Base-by-base conservation (phyloP, 257 asterid species). In the Ocimum tenuiflorum region DNA sequence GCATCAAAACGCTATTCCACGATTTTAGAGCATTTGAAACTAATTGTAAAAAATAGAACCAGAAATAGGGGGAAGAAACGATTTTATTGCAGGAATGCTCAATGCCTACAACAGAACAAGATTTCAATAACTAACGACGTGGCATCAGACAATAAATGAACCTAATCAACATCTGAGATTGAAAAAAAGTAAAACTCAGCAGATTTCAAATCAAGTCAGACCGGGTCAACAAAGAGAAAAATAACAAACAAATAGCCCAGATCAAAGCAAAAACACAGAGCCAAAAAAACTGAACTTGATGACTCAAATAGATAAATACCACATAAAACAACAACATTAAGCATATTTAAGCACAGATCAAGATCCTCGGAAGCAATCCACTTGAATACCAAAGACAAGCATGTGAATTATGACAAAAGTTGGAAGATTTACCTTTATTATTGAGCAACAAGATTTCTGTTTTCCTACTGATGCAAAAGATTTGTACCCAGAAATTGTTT, bases 331-430 rank as follows among this genome's bases (percentile, higher is more conserved):
- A 39, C 9, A 54, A 67, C 53, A 41, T 15, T 41, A 63, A 52
- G 29, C 42, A 63, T 23, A 61, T 12, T n/a, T 38, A 36, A 23
- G 45, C 13, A 48, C 80, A 71, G 81, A 78, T 81, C 83, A 73
- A 68, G 78, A 81, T 73, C 64, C 66, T 56, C n/a, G 0, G 23
- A 22, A 56, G 50, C 2, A 11, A 29, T 64, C 22, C 66, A 52
- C 55, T 38, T 42, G 47, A 41, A 42, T 13, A 27, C n/a, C 48
- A 57, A 15, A 33, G 20, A 70, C 46, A 48, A 48, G 41, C 11
- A 23, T 9, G 31, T 2, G 0, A 31, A 31, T 3, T 5, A 47
- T 15, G 51, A 49, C 41, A 69, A 77, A 59, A 53, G 71, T 57
- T n/a, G 22, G 33, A 65, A n/a, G 14, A 38, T 41, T 63, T 60